Conservation (phyloP, 306 rosid genomes). For the Clitoria ternatea region DNA sequence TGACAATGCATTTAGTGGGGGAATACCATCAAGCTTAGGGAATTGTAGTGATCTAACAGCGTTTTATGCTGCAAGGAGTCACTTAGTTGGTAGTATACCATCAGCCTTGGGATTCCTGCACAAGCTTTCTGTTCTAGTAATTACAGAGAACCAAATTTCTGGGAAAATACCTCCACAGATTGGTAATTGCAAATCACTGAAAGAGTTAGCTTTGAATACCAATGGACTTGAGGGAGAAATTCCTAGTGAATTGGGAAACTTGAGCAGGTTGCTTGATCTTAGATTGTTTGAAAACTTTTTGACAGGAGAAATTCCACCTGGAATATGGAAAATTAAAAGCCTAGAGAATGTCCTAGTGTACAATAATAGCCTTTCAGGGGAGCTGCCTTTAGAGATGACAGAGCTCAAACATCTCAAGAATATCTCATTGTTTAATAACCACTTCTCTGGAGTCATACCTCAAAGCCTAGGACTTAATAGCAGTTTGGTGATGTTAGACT, state of each 20-base stretch:
- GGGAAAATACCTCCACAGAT: constrained; percentile 71
- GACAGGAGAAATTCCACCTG: constrained; percentile 63
- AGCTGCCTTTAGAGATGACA: constrained; percentile 59
- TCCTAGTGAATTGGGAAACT: constrained; percentile 66
- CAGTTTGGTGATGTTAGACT: constrained; percentile 58
- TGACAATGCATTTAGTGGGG: constrained; percentile 42
- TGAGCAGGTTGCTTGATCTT: constrained; percentile 45
- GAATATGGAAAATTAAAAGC: constrained; percentile 75
- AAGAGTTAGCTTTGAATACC: constrained; percentile 29
- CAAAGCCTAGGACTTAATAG: constrained; percentile 64
- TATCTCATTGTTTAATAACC: constrained; percentile 53
- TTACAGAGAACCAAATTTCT: constrained; percentile 48
- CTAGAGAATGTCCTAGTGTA: constrained; percentile 55
- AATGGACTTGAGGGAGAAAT: constrained; percentile 70
- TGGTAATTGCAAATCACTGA: constrained; percentile 62
- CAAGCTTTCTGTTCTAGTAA: constrained; percentile 29
- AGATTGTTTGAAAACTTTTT: constrained; percentile 44
- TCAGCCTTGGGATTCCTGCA: constrained; percentile 51
- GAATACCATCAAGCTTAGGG: constrained; percentile 57
- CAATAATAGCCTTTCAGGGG: constrained; percentile 61
- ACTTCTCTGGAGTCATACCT: constrained; percentile 73
- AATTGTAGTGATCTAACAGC: constrained; percentile 41
- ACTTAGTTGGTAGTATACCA: constrained; percentile 57
- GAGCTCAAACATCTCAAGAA: constrained; percentile 59
- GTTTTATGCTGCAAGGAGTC: constrained; percentile 32